Evolutionary conservation across 805 yeast genomes (phyloP).

Genomic region (Yarrowia porcina): DNA sequence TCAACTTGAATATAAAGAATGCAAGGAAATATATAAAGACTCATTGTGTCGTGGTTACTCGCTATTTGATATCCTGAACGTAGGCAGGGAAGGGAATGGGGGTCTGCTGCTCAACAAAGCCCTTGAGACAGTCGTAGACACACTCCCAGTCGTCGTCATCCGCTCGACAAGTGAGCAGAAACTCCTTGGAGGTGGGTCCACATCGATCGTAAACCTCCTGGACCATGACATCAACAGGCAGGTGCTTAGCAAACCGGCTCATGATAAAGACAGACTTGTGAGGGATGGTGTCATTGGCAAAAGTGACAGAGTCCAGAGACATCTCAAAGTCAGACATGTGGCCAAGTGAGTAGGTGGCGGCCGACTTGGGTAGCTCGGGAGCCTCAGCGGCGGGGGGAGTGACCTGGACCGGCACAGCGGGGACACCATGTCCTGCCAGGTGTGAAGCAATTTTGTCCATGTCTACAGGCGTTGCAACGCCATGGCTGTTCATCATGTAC

Average conservation of each 20-base stretch:
- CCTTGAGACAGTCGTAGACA: constrained; percentile 12
- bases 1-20: too few species aligned
- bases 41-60: too few species aligned
- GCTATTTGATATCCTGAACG: constrained; percentile 2
- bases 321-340: constrained; percentile 13
- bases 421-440: neutral
- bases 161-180: neutral
- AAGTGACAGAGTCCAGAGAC: neutral
- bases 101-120: constrained; percentile 4
- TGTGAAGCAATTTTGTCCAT: neutral
- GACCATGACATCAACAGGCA: constrained; percentile 18
- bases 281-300: neutral
- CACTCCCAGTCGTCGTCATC: constrained; percentile 17
- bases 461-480: neutral
- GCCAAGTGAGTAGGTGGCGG: neutral
- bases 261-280: neutral
- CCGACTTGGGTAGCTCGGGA: neutral
- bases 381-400: neutral
- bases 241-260: neutral
- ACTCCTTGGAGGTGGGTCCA: constrained; percentile 9
- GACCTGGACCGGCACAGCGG: neutral
- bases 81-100: constrained; percentile 21
- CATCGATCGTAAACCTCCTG: constrained; percentile 2
- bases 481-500: constrained; percentile 2
- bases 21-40: too few species aligned